These are phyloP conservation scores for Gossypium arboreum DNA, from an alignment of 345 rosid species.

Conservation along the genomic window DNA sequence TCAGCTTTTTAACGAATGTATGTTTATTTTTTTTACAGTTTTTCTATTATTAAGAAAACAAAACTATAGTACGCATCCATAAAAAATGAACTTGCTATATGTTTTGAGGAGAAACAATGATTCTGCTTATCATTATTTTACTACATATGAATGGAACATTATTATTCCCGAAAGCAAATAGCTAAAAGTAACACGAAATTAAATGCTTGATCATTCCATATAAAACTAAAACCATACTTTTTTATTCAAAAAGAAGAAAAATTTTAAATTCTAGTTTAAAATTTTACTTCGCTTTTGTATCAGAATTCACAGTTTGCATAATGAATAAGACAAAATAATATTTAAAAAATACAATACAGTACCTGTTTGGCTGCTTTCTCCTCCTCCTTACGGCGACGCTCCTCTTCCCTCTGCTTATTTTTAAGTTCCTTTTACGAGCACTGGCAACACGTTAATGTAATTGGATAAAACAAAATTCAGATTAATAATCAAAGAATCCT, in stretches of 20 bases:
- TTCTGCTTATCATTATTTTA: background rate
- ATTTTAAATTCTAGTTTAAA: background rate
- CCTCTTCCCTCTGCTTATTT: conserved; percentile 76
- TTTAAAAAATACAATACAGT: background rate
- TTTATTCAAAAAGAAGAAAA: background rate
- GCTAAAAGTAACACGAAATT: background rate
- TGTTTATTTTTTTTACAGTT: background rate
- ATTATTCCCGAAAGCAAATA: background rate
- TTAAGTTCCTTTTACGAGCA: conserved; percentile 78
- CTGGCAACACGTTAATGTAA: conserved; percentile 30
- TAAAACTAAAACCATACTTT: background rate
- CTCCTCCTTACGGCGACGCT: conserved; percentile 68
- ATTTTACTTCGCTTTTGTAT: background rate
- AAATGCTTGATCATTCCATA: background rate
- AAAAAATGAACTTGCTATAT: too few species aligned
- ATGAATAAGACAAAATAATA: background rate
- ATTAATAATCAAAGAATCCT: background rate
- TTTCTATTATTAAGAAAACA: background rate
- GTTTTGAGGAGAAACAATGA: background rate
- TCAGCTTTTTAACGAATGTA: background rate
- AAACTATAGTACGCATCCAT: background rate
- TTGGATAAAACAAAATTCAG: background rate
- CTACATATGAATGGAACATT: background rate
- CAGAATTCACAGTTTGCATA: background rate
- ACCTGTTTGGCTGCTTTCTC: conserved; percentile 48